phyloP scores from a whole-genome alignment of 78 protist species.

The Bodo saltans region DNA sequence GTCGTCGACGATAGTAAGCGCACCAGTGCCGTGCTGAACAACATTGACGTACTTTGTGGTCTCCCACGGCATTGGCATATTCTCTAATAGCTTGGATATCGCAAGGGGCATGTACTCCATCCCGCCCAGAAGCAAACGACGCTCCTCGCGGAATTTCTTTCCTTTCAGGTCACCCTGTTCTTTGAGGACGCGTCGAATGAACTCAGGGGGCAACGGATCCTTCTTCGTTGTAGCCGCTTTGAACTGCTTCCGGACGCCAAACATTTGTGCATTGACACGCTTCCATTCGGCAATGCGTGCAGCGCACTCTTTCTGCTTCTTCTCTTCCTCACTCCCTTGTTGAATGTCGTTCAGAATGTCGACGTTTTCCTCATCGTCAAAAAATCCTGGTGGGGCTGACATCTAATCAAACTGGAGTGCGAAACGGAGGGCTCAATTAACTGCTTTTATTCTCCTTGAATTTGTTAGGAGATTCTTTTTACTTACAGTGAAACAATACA shows the following conservation, averaged over 20 bases:
- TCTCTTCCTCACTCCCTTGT: too few species aligned
- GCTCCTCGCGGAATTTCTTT: conserved; percentile 89
- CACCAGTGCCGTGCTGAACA: conserved; percentile 97
- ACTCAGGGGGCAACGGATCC: conserved; percentile 95
- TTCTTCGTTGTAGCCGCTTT: not conserved
- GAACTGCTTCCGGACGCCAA: not conserved
- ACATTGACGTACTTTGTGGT: conserved; percentile 80
- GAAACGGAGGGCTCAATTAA: too few species aligned
- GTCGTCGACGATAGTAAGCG: conserved; percentile 99
- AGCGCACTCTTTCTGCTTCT: conserved; percentile 1
- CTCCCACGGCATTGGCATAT: conserved; percentile 98
- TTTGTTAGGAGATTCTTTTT: too few species aligned
- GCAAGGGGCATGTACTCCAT: conserved; percentile 98
- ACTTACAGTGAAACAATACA: too few species aligned
- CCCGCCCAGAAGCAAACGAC: conserved; percentile 97
- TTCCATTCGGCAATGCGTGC: conserved; percentile 9
- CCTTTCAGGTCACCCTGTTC: conserved; percentile 98
- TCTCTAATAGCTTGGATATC: conserved; percentile 93
- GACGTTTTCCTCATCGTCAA: too few species aligned
- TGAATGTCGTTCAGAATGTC: too few species aligned
- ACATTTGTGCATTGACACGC: conserved; percentile 3
- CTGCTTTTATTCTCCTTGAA: too few species aligned
- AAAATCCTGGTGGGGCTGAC: too few species aligned
- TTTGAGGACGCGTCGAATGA: conserved; percentile 91
- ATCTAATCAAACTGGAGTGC: too few species aligned